Evolutionary conservation across 768 basidiomycete genomes (phyloP).

Genomic region (Steccherinum ochraceum): DNA sequence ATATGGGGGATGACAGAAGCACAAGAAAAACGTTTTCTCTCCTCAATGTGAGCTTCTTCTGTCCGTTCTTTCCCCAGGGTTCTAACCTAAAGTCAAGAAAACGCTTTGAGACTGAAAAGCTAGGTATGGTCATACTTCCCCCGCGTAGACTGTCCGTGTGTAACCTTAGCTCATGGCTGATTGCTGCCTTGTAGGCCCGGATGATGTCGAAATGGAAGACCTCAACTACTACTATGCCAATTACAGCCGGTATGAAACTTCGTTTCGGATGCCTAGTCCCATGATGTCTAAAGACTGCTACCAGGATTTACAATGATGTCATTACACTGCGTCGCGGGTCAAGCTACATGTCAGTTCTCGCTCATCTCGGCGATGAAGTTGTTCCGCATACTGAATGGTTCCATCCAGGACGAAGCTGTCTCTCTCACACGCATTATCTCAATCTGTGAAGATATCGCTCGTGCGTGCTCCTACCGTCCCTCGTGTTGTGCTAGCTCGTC

Average conservation of each 20-base stretch:
- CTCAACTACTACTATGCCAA: conserved; percentile 96
- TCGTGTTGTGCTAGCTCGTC: neutral
- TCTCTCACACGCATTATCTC: conserved; percentile 88
- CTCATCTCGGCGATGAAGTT: conserved; percentile 5
- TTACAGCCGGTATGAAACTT: conserved; percentile 71
- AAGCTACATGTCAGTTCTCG: conserved; percentile 76
- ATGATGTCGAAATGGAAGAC: conserved; percentile 94
- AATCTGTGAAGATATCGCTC: conserved; percentile 95
- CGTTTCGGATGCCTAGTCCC: neutral
- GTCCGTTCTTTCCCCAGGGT: conserved; percentile 1
- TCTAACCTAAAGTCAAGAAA: conserved; percentile 43
- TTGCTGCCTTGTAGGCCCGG: conserved; percentile 49
- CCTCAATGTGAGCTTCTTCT: conserved; percentile 68
- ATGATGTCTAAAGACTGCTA: conserved; percentile 4
- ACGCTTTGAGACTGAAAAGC: conserved; percentile 88
- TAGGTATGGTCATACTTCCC: conserved; percentile 42
- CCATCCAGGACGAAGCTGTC: conserved; percentile 85
- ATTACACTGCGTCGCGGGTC: conserved; percentile 93
- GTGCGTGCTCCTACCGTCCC: conserved; percentile 31
- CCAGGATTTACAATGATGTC: conserved; percentile 93
- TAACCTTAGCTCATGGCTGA: neutral
- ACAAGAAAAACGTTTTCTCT: conserved; percentile 85
- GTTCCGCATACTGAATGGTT: conserved; percentile 4
- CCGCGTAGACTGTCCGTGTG: neutral
- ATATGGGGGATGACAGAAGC: conserved; percentile 97